Evolutionary conservation across 768 basidiomycete genomes (phyloP), one percentile per base, ranked within the genome.

Genomic region (Podaxis sp.): DNA sequence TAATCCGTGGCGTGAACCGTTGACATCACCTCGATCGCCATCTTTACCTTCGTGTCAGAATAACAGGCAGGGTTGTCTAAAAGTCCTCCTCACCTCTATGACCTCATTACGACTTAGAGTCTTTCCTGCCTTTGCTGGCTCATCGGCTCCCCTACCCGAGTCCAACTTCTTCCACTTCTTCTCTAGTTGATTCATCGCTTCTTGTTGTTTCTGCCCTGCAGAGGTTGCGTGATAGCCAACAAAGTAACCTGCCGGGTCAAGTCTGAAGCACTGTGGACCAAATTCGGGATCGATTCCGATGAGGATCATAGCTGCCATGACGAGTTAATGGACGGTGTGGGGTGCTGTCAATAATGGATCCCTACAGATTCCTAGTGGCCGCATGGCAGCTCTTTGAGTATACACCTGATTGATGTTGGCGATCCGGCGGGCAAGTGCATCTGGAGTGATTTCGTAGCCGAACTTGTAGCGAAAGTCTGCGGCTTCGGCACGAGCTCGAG

Each of bases 371-470:
- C 96, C 97, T 36, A 98, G 77, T 2, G 97, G 97, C 46, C 97
- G 84, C 96, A 99, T 98, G 40, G 86, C 97, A 1, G 96, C 96
- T 62, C 93, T 84, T 77, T 99, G 97, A 2, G 97, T 99, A 77
- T 98, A 98, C 1, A 98, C 96, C 77, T 99, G 97, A 72, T 98
- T 99, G 75, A 99, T 95, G 75, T 98, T 97, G 36, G 96, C 97
- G 71, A 99, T 79, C 52, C 96, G 85, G 66, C 95, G 88, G 22
- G 97, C 93, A 49, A 99, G 84, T n/a, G 92, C 90, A 72, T 97
- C 96, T 3, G 96, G 95, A 2, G 96, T 96, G 69, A 99, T 97
- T 78, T 99, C 97, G 72, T 99, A 96, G 30, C 97, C 97, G 71
- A 90, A 96, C 75, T 97, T 98, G 81, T 96, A 93, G 67, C 95